A percentile compares a stretch with the other conserved stretches of the same genome.
phyloP scores from a whole-genome alignment of 495 filamentous ascomycete genomes.

The Podospora bellae-mahoneyi region DNA sequence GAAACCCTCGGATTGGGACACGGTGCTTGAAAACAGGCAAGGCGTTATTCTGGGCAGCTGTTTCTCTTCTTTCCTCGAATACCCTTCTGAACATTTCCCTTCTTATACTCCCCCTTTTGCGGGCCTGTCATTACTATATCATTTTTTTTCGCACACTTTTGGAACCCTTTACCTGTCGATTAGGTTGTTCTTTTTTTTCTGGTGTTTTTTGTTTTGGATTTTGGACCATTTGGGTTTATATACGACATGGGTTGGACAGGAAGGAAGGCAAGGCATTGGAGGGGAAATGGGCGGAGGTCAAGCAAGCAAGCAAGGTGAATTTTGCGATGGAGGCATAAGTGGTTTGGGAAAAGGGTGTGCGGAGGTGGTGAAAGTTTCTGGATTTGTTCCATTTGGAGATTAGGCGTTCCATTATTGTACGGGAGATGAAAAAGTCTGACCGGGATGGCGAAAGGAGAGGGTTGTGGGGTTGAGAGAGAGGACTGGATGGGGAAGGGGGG shows the following conservation, averaged over 20 bases:
- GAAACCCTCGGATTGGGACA: neutral
- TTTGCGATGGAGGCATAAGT: neutral
- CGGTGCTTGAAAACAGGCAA: neutral
- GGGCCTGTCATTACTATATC: neutral
- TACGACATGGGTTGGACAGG: neutral
- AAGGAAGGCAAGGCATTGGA: neutral
- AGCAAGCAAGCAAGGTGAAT: neutral
- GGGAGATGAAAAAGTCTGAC: too few species aligned
- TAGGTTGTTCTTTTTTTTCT: neutral
- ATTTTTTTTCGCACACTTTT: neutral
- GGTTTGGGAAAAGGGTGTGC: neutral
- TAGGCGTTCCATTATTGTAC: too few species aligned
- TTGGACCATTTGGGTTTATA: neutral
- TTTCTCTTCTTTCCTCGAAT: neutral
- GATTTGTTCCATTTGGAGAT: neutral
- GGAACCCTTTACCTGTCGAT: neutral
- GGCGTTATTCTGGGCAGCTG: neutral
- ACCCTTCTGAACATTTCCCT: slow-evolving; percentile 3
- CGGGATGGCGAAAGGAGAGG: too few species aligned
- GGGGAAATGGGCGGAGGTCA: too few species aligned
- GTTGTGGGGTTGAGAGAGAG: too few species aligned
- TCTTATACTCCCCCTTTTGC: neutral
- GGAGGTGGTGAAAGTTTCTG: neutral
- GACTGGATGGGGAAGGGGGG: too few species aligned
- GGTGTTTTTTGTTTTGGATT: neutral